Conservation (phyloP, 768 basidiomycete species). For the Sporobolomyces roseus region DNA sequence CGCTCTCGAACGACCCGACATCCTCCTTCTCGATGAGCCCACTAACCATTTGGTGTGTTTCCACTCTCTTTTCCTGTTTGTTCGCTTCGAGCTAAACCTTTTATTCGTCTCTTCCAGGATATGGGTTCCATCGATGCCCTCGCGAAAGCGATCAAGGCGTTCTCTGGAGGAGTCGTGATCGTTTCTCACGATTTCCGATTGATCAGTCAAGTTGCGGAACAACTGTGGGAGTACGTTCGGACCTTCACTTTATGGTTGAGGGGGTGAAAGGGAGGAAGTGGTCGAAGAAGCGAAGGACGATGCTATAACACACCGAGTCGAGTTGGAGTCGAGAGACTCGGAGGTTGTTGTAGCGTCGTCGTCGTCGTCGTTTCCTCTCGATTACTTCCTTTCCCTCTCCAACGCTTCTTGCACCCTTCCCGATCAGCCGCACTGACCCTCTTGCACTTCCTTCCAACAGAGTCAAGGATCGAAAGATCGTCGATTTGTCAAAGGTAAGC, state of each 20-base stretch:
- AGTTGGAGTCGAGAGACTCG: too few species aligned
- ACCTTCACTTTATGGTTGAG: background rate
- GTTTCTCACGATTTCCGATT: slow-evolving; percentile 99
- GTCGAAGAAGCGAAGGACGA: background rate
- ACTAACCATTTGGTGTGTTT: slow-evolving; percentile 72
- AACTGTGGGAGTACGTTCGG: slow-evolving; percentile 78
- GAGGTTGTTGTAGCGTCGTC: too few species aligned
- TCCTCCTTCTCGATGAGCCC: slow-evolving; percentile 66
- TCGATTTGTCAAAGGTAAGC: slow-evolving; percentile 75
- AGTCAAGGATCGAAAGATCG: slow-evolving; percentile 86
- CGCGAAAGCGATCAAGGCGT: slow-evolving; percentile 90
- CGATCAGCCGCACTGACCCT: background rate
- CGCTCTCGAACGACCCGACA: slow-evolving; percentile 95
- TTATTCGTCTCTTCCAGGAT: slow-evolving; percentile 51
- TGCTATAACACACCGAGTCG: too few species aligned
- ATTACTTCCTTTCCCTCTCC: too few species aligned
- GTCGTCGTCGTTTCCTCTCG: background rate
- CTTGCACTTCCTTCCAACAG: background rate
- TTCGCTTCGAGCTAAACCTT: background rate
- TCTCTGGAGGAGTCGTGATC: slow-evolving; percentile 96
- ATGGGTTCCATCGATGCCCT: slow-evolving; percentile 98
- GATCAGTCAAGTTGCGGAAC: slow-evolving; percentile 95
- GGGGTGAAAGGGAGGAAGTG: too few species aligned
- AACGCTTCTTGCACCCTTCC: too few species aligned
- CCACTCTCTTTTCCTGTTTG: background rate